These are phyloP conservation scores for Ogataea populi-albae DNA, from an alignment of 805 yeast species.

Conservation along the genomic window DNA sequence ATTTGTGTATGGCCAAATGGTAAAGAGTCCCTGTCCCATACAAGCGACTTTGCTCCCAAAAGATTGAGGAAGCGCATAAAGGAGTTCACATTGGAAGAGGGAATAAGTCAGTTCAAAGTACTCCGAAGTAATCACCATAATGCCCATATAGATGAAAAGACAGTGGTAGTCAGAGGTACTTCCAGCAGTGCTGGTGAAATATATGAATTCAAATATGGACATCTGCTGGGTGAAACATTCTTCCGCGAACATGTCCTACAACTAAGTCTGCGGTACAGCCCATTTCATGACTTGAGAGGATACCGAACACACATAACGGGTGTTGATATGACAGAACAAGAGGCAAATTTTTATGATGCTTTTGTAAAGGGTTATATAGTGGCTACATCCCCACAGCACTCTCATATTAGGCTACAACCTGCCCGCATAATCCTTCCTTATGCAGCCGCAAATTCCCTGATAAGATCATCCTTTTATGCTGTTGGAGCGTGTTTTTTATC, in stretches of 20 bases:
- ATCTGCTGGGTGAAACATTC: not conserved
- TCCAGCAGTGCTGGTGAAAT: not conserved
- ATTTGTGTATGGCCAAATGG: slow-evolving; percentile 17
- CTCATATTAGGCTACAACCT: slow-evolving; percentile 40
- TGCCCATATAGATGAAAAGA: not conserved
- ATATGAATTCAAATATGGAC: not conserved
- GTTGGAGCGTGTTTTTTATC: slow-evolving; percentile 37
- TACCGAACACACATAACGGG: not conserved
- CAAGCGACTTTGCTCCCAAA: slow-evolving; percentile 15
- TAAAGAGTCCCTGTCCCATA: slow-evolving; percentile 14
- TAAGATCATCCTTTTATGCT: slow-evolving; percentile 34
- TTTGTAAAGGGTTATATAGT: slow-evolving; percentile 41
- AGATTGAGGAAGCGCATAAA: slow-evolving; percentile 4
- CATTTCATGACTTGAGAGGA: not conserved
- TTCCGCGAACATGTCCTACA: not conserved
- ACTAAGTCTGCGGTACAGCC: not conserved
- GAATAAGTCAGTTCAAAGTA: too few relatives aligned
- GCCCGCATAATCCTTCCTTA: slow-evolving; percentile 39
- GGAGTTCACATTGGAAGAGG: too few relatives aligned
- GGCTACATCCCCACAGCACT: slow-evolving; percentile 39
- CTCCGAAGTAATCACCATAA: not conserved
- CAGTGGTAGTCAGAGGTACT: not conserved
- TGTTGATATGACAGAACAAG: slow-evolving; percentile 12
- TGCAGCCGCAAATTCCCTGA: slow-evolving; percentile 21
- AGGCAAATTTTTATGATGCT: slow-evolving; percentile 29